These are phyloP conservation scores for Phialocephala sp. DNA, from an alignment of 2,329 filamentous ascomycete species.

Conservation along the genomic window DNA sequence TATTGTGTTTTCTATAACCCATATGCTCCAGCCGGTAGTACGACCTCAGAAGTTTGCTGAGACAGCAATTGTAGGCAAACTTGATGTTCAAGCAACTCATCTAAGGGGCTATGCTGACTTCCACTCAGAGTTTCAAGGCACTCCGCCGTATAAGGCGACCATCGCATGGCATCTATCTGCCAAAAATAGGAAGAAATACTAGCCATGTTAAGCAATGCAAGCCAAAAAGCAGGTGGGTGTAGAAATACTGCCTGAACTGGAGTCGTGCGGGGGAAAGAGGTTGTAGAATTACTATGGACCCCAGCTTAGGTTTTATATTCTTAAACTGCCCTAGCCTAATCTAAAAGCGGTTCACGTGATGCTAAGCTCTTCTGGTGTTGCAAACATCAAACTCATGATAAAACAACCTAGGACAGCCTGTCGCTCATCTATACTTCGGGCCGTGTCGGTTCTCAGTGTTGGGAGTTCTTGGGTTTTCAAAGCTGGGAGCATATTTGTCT, in stretches of 20 bases:
- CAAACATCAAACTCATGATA: conserved; percentile 8
- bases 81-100: conserved; percentile 1
- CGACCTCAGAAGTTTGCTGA: too few relatives aligned
- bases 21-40: too few relatives aligned
- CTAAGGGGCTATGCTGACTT: neutral
- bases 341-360: too few relatives aligned
- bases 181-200: conserved; percentile 12
- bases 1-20: neutral
- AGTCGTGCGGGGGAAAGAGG: too few relatives aligned
- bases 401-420: conserved; percentile 6
- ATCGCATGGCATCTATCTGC: conserved; percentile 3
- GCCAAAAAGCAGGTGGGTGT: too few relatives aligned
- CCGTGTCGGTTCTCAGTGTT: neutral
- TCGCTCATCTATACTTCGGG: conserved; percentile 9
- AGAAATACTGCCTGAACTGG: too few relatives aligned
- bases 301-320: too few relatives aligned
- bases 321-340: too few relatives aligned
- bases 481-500: neutral
- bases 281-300: too few relatives aligned
- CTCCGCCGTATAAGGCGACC: conserved; percentile 9
- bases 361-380: too few relatives aligned
- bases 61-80: conserved; percentile 5
- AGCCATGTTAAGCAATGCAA: neutral
- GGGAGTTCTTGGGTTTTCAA: neutral
- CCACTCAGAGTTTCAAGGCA: conserved; percentile 1